Base-by-base conservation (phyloP, 1,284 basidiomycete genomes). In the Malassezia furfur region DNA sequence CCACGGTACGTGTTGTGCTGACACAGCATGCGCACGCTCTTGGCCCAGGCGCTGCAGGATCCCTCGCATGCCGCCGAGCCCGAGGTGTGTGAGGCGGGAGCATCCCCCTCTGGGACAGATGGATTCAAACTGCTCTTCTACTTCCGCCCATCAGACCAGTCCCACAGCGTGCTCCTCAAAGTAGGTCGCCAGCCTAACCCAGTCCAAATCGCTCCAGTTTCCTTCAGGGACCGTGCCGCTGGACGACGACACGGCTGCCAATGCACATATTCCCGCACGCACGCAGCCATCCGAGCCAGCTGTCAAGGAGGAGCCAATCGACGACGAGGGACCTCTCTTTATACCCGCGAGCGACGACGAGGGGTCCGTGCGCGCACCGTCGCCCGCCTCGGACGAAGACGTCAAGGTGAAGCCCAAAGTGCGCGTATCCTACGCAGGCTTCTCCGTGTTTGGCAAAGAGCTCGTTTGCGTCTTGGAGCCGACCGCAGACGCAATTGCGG, bases 91-190 rank as follows among this genome's bases (percentile, higher is more conserved):
- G 48, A 38, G 38, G 40, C 28, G 6, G 48, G 41, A 38, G 30
- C 21, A 48, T 50, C 10, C 3, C 1, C n/a, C 3, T 9, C 39
- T 46, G 7, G 50, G 22, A 0, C 54, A 21, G 54, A 44, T 21
- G 67, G 67, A 51, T 76, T 68, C 41, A 70, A 71, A 22, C 66
- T 76, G 54, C 72, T 75, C 2, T 77, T 74, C 63, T 77, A 75
- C 57, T 77, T 77, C 57, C 65, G 74, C 15, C 60, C 63, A 37
- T 64, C 70, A 46, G 60, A 58, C n/a, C 62, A 72, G 38, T 55
- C 68, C 17, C 77, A 77, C 48, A 73, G 71, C 15, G 76, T 77
- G 7, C 53, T 77, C 21, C 62, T 76, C 56, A 75, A 75, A 59
- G 74, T 68, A 35, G 4, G 60, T 57, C 31, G 17, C 7, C 5